These are phyloP conservation scores for Austroboletus novae-zelandiae DNA, from an alignment of 1,284 basidiomycete genomes.

Conservation along the genomic window DNA sequence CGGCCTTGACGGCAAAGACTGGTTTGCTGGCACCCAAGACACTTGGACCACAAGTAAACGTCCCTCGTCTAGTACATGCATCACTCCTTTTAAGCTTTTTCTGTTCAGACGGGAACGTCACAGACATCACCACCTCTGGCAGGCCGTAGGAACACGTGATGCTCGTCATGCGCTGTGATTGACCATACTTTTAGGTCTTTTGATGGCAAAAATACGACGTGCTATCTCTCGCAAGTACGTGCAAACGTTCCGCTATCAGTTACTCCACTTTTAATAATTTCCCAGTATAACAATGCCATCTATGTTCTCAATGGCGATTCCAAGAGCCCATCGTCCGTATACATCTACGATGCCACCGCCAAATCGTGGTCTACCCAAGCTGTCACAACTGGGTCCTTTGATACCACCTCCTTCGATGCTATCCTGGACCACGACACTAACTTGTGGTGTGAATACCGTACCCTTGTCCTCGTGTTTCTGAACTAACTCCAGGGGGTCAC, in stretches of 20 bases:
- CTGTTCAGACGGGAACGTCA: constrained; percentile 43
- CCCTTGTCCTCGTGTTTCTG: constrained; percentile 9
- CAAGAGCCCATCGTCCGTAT: constrained; percentile 57
- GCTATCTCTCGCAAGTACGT: constrained; percentile 65
- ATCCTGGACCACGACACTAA: constrained; percentile 91
- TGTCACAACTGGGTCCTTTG: constrained; percentile 49
- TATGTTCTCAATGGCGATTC: constrained; percentile 78
- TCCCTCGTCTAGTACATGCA: not conserved
- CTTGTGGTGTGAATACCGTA: constrained; percentile 56
- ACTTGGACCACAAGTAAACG: constrained; percentile 59
- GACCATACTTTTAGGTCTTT: constrained; percentile 52
- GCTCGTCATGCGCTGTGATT: not conserved
- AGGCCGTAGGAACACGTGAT: constrained; percentile 55
- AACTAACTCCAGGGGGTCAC: not conserved
- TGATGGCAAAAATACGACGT: constrained; percentile 61
- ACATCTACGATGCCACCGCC: constrained; percentile 65
- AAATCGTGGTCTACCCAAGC: constrained; percentile 67
- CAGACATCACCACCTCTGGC: constrained; percentile 63
- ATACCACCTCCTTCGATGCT: constrained; percentile 53
- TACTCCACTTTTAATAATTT: constrained; percentile 2
- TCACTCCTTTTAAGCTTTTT: not conserved
- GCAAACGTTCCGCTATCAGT: not conserved
- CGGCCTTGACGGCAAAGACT: constrained; percentile 73
- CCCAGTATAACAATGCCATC: constrained; percentile 69
- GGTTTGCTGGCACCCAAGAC: constrained; percentile 62